Evolutionary conservation across 495 filamentous ascomycete species (phyloP).

Genomic region (Aspergillus avenaceus): DNA sequence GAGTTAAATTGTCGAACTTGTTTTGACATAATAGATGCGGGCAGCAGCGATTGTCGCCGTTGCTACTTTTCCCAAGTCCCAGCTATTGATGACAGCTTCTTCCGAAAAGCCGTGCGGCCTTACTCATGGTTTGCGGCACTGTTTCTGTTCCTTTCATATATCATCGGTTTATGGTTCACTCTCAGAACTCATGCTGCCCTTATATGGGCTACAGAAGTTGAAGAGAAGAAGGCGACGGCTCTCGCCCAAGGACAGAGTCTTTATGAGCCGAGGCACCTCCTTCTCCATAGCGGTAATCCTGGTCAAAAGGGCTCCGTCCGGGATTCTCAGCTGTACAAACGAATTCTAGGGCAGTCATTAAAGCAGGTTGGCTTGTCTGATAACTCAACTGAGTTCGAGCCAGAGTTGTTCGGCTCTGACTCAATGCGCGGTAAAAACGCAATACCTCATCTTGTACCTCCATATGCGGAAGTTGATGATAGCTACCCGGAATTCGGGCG

Average conservation of each 20-base stretch:
- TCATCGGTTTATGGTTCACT: conserved; percentile 95
- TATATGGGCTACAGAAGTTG: conserved; percentile 86
- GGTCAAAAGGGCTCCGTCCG: conserved; percentile 52
- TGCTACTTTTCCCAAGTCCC: conserved; percentile 92
- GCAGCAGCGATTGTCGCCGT: conserved; percentile 71
- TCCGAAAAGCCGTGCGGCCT: conserved; percentile 80
- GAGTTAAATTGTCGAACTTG: conserved; percentile 88
- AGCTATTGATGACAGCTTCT: conserved; percentile 83
- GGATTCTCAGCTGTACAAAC: conserved; percentile 86
- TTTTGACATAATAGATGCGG: conserved; percentile 39
- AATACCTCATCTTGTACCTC: conserved; percentile 68
- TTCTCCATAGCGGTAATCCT: conserved; percentile 21
- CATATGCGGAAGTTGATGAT: conserved; percentile 27
- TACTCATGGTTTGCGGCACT: conserved; percentile 86
- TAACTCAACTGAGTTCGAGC: conserved; percentile 40
- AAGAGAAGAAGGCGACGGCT: conserved; percentile 71
- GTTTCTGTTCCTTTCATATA: conserved; percentile 86
- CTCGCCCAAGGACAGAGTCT: conserved; percentile 34
- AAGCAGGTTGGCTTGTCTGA: conserved; percentile 67
- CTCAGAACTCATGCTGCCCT: conserved; percentile 92
- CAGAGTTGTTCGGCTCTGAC: conserved; percentile 30
- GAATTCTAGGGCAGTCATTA: conserved; percentile 85
- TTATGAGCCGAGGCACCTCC: conserved; percentile 36
- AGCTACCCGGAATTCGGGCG: conserved; percentile 36
- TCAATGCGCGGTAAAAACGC: conserved; percentile 22